phyloP scores from a whole-genome alignment of 1,139 yeast species.

The Sugiyamaella paludigena region DNA sequence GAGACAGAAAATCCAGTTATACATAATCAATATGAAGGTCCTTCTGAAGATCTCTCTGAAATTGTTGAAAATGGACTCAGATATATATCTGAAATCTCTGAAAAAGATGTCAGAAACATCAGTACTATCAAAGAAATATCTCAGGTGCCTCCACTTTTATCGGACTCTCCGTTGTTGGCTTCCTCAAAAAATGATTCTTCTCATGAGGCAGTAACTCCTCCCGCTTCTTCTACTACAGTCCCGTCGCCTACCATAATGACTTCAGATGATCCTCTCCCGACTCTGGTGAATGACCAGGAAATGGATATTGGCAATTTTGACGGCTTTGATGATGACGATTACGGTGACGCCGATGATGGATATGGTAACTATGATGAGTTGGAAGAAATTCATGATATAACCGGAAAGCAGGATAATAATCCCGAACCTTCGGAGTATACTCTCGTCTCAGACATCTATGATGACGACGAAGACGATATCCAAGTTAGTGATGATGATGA shows the following conservation, averaged over 20 bases:
- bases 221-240: too few species aligned
- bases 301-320: slow-evolving; percentile 17
- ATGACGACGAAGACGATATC: background rate
- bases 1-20: background rate
- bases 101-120: background rate
- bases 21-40: background rate
- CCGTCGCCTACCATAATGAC: too few species aligned
- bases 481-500: slow-evolving; percentile 1
- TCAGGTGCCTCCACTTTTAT: too few species aligned
- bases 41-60: background rate
- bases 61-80: too few species aligned
- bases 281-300: slow-evolving; percentile 4
- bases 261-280: background rate
- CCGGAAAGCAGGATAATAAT: too few species aligned
- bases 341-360: slow-evolving; percentile 15
- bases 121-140: too few species aligned
- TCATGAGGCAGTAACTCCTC: too few species aligned
- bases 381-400: too few species aligned
- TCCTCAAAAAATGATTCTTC: too few species aligned
- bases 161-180: too few species aligned
- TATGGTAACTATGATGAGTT: background rate
- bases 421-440: background rate
- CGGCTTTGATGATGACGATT: slow-evolving; percentile 18
- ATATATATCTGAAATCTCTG: background rate
- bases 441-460: background rate